Evolutionary conservation across 1,139 yeast species (phyloP).

Genomic region (Yamadazyma songkhlaensis): DNA sequence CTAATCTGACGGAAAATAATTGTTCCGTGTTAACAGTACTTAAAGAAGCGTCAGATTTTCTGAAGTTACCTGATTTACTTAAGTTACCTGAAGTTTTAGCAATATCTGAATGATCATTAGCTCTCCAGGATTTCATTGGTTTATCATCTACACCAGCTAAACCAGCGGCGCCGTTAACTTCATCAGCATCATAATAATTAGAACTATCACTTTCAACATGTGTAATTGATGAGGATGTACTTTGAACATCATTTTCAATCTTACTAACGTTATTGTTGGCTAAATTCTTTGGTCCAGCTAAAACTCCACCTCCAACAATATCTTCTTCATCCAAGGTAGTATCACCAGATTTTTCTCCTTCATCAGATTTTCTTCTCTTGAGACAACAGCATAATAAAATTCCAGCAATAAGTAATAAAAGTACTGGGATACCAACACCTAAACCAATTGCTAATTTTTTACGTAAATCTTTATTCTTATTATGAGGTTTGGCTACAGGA

Average conservation of each 20-base stretch:
- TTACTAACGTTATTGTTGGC: conserved; percentile 53
- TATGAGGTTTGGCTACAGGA: conserved; percentile 10
- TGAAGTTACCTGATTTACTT: conserved; percentile 19
- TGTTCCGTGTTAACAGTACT: conserved; percentile 89
- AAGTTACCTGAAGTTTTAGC: conserved; percentile 14
- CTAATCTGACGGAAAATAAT: conserved; percentile 73
- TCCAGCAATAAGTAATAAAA: conserved; percentile 44
- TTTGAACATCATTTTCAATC: conserved; percentile 37
- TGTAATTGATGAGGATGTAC: conserved; percentile 33
- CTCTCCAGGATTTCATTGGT: conserved; percentile 77
- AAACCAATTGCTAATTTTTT: conserved; percentile 69
- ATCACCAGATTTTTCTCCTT: conserved; percentile 25
- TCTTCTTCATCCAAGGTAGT: conserved; percentile 23
- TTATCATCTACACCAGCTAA: conserved; percentile 30
- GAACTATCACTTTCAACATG: conserved; percentile 34
- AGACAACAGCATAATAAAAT: conserved; percentile 60
- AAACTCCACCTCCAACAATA: conserved; percentile 34
- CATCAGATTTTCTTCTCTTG: conserved; percentile 42
- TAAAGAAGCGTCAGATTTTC: conserved; percentile 62
- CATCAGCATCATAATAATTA: conserved; percentile 28
- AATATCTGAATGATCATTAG: conserved; percentile 33
- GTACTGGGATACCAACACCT: conserved; percentile 80
- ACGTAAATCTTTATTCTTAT: conserved; percentile 5
- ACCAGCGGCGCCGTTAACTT: background rate
- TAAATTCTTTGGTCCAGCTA: conserved; percentile 36